Base-by-base conservation (phyloP, 164 flowering plant species). In the Pachysandra terminalis region DNA sequence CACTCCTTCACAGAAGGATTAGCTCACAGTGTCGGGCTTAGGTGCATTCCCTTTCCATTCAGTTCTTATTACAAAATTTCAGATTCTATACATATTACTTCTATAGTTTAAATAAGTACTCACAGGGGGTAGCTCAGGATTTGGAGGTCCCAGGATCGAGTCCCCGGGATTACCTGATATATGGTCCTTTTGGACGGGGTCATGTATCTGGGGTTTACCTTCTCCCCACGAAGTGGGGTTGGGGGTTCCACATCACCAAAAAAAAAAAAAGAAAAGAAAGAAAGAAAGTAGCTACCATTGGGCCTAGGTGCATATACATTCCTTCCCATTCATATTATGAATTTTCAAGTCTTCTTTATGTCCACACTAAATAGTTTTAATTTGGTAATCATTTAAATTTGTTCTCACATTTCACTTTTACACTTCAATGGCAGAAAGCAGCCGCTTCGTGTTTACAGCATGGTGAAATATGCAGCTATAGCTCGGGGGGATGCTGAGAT, bases 401-500 rank as follows among this genome's bases (percentile, higher is more conserved):
- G 56, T 74, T 9, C 41, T 61, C 58, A 63, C 35, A 54, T 37
- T 21, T 69, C 60, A 49, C 52, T 1, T 19, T 37, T 32, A 9
- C 54, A 21, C 61, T 61, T 61, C 52, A 19, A 66, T 67, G n/a
- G 71, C 86, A 92, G 97, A 76, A 93, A 89, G 63, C 85, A 83
- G 65, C 98, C 98, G 12, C 68, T 90, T 58, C 85, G 98, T 35
- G 86, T 93, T 23, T 82, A 93, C 74, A 89, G 96, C 81, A 88
- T 89, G 96, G 96, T 88, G 37, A 90, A 90, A 72, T 90, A 93
- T 73, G 97, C 97, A 37, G 91, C 97, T 58, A 88, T 93, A 74
- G 94, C 98, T 48, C 90, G 93, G 15, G 98, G 97, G 21, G 93
- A 93, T 77, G 98, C 94, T 16, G 97, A 91, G 73, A 75, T 93